Percentiles rank a stretch among this genome's conserved stretches.
Conservation (phyloP, 352 stramenopile genomes). For the Phytophthora ramorum region DNA sequence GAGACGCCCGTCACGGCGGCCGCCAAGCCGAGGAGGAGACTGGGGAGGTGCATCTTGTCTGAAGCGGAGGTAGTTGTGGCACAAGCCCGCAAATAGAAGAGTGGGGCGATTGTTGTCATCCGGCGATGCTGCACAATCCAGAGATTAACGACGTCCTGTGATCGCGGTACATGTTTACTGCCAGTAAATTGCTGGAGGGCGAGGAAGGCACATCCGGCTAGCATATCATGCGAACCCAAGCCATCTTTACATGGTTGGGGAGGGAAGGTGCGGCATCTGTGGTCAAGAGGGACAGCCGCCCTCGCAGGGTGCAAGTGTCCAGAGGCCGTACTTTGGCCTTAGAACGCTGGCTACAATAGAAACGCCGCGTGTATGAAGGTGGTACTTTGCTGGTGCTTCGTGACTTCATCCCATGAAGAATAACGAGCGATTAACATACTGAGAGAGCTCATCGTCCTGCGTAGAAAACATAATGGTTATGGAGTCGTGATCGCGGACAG, state of each 20-base stretch:
- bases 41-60: slow-evolving; percentile 32
- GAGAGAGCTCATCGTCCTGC: not conserved
- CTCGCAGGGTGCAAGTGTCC: slow-evolving; percentile 4
- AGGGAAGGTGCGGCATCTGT: slow-evolving; percentile 27
- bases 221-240: slow-evolving; percentile 30
- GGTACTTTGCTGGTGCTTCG: not conserved
- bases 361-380: not conserved
- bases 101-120: slow-evolving; percentile 11
- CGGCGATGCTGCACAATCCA: slow-evolving; percentile 1
- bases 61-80: not conserved
- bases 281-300: slow-evolving; percentile 18
- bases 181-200: not conserved
- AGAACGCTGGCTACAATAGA: not conserved
- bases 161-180: too few species aligned
- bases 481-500: not conserved
- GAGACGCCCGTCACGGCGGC: slow-evolving; percentile 22
- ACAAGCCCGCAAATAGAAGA: slow-evolving; percentile 20
- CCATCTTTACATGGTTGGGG: slow-evolving; percentile 20
- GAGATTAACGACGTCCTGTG: not conserved
- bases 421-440: not conserved
- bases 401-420: not conserved
- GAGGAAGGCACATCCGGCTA: slow-evolving; percentile 21
- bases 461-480: not conserved
- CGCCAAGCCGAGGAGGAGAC: slow-evolving; percentile 28
- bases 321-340: not conserved